Evolutionary conservation across 2,329 filamentous ascomycete species (phyloP), one percentile per base, ranked within the genome.

Genomic region (Stachybotrys echinatus): DNA sequence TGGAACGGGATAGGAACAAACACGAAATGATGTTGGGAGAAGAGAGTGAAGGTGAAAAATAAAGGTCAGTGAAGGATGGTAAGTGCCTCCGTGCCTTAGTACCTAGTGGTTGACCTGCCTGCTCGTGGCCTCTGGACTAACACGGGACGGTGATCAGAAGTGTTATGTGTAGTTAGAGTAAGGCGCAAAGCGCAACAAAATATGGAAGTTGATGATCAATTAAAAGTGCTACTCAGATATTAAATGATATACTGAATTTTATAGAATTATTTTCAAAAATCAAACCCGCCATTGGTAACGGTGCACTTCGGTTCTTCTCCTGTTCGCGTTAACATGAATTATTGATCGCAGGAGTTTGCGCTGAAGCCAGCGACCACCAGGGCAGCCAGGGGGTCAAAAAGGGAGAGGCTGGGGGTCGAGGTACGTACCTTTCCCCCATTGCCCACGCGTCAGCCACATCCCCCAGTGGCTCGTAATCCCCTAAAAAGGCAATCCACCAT

Each of bases 251-350:
- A n/a, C n/a, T n/a, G n/a, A n/a, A n/a, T n/a, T n/a, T n/a, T n/a
- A n/a, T n/a, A n/a, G n/a, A n/a, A n/a, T n/a, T n/a, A n/a, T n/a
- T n/a, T n/a, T n/a, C n/a, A n/a, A n/a, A n/a, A n/a, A n/a, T n/a
- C n/a, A n/a, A n/a, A n/a, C n/a, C n/a, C n/a, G n/a, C n/a, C n/a
- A n/a, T n/a, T n/a, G n/a, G n/a, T n/a, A n/a, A n/a, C n/a, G n/a
- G n/a, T n/a, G n/a, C n/a, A n/a, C n/a, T n/a, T n/a, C n/a, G n/a
- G n/a, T n/a, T n/a, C n/a, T n/a, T n/a, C n/a, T n/a, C n/a, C n/a
- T n/a, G n/a, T n/a, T n/a, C n/a, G n/a, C 27, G 27, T 48, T 68
- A 69, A 61, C 66, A 60, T 10, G 52, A 58, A 49, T 63, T 64
- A 68, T 61, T 66, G 55, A 46, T 52, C 21, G 38, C 42, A 54